Percentiles rank a stretch among this genome's conserved stretches.
Conservation (phyloP, 2,329 filamentous ascomycete species). For the Alternaria metachromatica region DNA sequence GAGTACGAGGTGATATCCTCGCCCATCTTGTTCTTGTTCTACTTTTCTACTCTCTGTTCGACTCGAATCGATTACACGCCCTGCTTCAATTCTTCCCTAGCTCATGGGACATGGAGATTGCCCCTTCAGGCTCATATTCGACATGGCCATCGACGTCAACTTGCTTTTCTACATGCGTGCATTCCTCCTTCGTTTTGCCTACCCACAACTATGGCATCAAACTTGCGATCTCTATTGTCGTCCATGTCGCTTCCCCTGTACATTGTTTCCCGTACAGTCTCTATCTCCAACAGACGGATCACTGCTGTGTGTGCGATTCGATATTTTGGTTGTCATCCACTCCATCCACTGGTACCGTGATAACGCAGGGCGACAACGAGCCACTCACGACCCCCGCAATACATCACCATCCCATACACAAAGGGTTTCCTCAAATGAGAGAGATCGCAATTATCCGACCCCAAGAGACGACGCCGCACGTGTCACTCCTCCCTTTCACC, state of each 20-base stretch:
- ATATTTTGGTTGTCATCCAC: neutral
- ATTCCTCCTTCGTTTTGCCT: neutral
- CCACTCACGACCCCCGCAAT: neutral
- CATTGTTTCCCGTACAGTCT: neutral
- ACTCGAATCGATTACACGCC: no score
- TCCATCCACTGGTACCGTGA: neutral
- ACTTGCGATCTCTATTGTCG: neutral
- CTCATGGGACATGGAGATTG: neutral
- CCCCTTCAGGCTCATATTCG: neutral
- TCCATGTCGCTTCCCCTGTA: neutral
- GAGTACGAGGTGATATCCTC: neutral
- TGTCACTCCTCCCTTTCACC: neutral
- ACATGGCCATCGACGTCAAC: neutral
- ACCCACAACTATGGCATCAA: neutral
- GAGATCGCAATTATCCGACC: neutral
- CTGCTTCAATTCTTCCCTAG: neutral
- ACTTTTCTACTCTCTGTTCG: neutral
- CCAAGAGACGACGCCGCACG: neutral
- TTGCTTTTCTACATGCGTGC: neutral
- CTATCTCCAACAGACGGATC: neutral
- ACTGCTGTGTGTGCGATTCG: neutral
- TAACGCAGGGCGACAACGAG: neutral
- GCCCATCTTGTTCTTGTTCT: neutral
- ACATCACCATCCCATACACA: neutral
- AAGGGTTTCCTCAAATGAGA: neutral